Evolutionary conservation across 495 filamentous ascomycete genomes (phyloP).

Genomic region (Aspergillus campestris): DNA sequence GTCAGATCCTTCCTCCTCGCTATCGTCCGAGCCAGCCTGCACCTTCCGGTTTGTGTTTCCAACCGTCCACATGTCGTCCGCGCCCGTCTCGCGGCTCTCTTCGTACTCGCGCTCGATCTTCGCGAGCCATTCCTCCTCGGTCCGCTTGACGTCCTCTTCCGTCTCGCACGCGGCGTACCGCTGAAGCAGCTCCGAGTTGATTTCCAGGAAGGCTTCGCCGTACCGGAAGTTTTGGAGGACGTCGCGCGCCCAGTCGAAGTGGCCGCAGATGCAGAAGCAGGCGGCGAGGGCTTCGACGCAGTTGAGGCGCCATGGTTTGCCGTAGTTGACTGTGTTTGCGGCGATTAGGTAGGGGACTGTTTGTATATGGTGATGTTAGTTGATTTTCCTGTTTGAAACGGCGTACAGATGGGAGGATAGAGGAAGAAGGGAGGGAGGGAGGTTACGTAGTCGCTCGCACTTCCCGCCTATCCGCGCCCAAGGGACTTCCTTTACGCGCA

Average conservation of each 20-base stretch:
- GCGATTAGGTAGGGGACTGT: constrained; percentile 86
- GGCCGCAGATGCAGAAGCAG: constrained; percentile 85
- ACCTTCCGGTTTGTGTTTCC: constrained; percentile 73
- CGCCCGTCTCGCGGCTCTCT: constrained; percentile 54
- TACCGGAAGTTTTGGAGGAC: constrained; percentile 81
- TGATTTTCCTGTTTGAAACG: not conserved
- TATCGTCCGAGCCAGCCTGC: constrained; percentile 42
- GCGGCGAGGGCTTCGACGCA: constrained; percentile 93
- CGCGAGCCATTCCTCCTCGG: constrained; percentile 78
- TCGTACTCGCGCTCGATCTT: constrained; percentile 85
- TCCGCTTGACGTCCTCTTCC: constrained; percentile 81
- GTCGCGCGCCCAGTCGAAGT: constrained; percentile 79
- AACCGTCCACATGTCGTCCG: constrained; percentile 68
- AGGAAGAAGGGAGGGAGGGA: too few relatives aligned
- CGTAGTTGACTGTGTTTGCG: constrained; percentile 96
- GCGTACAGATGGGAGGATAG: too few relatives aligned
- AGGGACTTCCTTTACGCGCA: constrained; percentile 80
- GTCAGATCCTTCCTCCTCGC: constrained; percentile 38
- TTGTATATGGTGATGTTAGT: not conserved
- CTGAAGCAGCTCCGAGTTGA: constrained; percentile 75
- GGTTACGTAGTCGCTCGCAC: constrained; percentile 55
- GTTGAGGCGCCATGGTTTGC: constrained; percentile 86
- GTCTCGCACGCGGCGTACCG: constrained; percentile 74
- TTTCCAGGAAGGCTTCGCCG: constrained; percentile 76
- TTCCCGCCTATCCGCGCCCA: constrained; percentile 90